Evolutionary conservation across 73 alveolate species (phyloP).

Genomic region (Strombidium stylifer): DNA sequence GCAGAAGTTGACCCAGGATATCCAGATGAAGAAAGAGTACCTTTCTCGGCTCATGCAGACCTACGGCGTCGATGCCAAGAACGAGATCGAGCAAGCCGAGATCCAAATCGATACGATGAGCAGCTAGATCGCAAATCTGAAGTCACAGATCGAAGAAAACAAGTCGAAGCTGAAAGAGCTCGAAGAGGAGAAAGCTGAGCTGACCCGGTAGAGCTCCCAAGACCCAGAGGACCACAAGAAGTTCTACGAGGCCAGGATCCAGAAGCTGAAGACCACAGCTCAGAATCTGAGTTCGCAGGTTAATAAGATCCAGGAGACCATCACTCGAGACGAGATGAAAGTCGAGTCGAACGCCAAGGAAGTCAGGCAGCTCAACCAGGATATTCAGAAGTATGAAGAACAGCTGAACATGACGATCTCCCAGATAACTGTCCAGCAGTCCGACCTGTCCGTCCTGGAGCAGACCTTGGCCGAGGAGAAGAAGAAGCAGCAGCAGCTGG

Average conservation of each 20-base stretch:
- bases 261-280: not conserved
- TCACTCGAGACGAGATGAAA: slow-evolving; percentile 1
- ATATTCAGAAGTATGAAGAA: not conserved
- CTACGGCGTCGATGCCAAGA: not conserved
- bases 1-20: not conserved
- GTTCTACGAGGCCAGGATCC: not conserved
- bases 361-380: not conserved
- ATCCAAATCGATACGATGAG: not conserved
- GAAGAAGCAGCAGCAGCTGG: not conserved
- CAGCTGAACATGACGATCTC: not conserved
- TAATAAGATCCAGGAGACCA: not conserved
- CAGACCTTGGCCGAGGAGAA: not conserved
- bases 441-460: too few species aligned
- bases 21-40: slow-evolving; percentile 6
- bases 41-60: slow-evolving; percentile 8
- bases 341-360: slow-evolving; percentile 11
- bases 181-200: not conserved
- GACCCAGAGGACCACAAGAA: not conserved
- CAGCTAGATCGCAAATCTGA: slow-evolving; percentile 9
- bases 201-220: not conserved
- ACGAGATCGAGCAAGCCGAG: slow-evolving; percentile 1
- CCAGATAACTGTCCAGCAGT: not conserved
- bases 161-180: not conserved
- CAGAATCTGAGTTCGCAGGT: not conserved
- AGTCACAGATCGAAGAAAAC: not conserved